Conservation (phyloP, 352 stramenopile species). For the Blastocystis sp. region DNA sequence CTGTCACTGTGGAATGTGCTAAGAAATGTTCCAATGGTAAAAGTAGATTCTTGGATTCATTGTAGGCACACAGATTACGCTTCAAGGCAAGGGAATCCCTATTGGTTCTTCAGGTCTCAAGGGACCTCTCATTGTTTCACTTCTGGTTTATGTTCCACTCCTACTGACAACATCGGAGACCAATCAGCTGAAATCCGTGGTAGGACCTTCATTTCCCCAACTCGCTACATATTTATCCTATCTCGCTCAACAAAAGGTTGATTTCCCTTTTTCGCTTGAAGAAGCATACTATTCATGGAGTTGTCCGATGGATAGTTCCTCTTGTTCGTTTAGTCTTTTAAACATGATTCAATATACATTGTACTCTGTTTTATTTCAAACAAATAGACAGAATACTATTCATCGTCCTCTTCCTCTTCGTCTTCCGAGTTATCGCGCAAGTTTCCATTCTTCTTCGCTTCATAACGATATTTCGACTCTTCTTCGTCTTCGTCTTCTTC, state of each 20-base stretch:
- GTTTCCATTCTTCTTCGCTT: not conserved
- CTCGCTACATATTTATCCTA: not conserved
- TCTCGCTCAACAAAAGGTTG: not conserved
- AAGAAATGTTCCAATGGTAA: not conserved
- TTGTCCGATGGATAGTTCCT: not conserved
- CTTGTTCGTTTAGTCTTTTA: constrained; percentile 7
- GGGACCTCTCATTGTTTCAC: not conserved
- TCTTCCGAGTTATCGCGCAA: not conserved
- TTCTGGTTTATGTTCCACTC: not conserved
- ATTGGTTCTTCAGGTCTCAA: not conserved
- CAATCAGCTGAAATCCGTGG: not conserved
- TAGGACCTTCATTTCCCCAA: not conserved
- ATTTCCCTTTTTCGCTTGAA: not conserved
- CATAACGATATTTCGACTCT: not conserved
- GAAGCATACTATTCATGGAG: not conserved
- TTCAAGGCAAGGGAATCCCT: constrained; percentile 14
- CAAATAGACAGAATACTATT: not conserved
- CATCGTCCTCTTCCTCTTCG: not conserved
- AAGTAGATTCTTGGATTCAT: not conserved
- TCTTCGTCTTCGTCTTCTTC: constrained; percentile 21
- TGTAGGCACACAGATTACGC: not conserved
- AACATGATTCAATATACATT: not conserved
- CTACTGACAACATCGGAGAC: not conserved
- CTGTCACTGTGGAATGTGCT: not conserved
- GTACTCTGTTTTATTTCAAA: not conserved